These are phyloP conservation scores for Chloromonas sp. DNA, from an alignment of 163 green algal species.

Conservation along the genomic window DNA sequence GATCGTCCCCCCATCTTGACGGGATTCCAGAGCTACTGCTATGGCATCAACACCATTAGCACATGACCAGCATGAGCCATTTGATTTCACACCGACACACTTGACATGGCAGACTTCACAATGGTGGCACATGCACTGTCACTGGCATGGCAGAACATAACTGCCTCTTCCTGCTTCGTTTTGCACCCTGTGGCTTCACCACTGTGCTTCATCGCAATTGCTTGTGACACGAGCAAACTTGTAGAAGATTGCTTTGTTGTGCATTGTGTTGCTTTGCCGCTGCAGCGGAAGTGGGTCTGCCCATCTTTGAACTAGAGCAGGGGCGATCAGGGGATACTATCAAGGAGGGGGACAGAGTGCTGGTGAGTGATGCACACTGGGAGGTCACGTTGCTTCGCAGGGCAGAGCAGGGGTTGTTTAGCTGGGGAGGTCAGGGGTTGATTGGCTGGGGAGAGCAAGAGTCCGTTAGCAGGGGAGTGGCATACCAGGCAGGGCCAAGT, in stretches of 20 bases:
- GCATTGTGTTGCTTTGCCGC: not conserved
- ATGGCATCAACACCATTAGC: not conserved
- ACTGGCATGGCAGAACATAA: not conserved
- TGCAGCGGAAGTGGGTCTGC: slow-evolving; percentile 49
- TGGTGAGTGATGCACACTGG: slow-evolving; percentile 22
- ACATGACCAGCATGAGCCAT: not conserved
- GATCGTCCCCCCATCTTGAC: too few species aligned
- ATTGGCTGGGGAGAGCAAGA: too few species aligned
- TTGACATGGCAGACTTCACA: not conserved
- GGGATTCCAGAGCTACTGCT: not conserved
- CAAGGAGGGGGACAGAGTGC: slow-evolving; percentile 43
- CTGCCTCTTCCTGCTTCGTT: not conserved
- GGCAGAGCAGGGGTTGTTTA: too few species aligned
- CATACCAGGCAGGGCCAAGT: not conserved
- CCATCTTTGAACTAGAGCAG: slow-evolving; percentile 54
- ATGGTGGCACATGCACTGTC: not conserved
- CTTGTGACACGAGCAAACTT: not conserved
- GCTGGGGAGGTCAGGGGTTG: too few species aligned
- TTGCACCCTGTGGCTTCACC: not conserved
- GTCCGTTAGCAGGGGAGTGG: not conserved
- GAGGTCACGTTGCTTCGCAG: too few species aligned
- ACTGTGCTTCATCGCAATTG: not conserved
- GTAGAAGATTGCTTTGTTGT: not conserved
- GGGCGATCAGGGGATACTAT: slow-evolving; percentile 41
- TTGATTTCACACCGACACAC: not conserved